A percentile compares a stretch with the other conserved stretches of the same genome.
Evolutionary conservation across 2,329 filamentous ascomycete species (phyloP).

Genomic region (Phialocephala subalpina): DNA sequence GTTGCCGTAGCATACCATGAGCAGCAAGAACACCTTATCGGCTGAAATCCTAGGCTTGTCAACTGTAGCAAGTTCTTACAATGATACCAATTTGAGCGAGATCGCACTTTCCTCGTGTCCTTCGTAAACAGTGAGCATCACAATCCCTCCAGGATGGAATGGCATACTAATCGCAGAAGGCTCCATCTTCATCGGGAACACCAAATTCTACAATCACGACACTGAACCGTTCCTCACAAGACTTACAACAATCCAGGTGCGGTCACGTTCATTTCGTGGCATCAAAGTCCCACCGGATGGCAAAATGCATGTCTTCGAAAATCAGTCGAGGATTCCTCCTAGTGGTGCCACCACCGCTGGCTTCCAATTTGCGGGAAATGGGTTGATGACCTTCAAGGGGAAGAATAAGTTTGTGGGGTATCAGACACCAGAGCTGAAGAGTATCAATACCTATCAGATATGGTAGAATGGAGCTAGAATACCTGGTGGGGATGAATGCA

Average conservation of each 20-base stretch:
- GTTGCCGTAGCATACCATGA: not conserved
- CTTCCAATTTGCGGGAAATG: not conserved
- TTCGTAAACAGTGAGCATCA: not conserved
- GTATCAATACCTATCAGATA: not conserved
- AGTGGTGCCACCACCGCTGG: not conserved
- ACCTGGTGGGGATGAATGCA: not conserved
- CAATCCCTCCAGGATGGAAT: not conserved
- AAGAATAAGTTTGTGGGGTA: conserved; percentile 56
- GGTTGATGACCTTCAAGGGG: conserved; percentile 50
- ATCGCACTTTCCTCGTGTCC: not conserved
- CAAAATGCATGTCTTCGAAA: not conserved
- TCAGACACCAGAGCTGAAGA: not conserved
- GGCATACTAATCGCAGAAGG: not conserved
- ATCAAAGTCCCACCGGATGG: not conserved
- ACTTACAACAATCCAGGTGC: not conserved
- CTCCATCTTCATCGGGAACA: not conserved
- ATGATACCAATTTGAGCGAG: not conserved
- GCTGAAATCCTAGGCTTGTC: not conserved
- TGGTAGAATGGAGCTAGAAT: not conserved
- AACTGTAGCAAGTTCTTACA: no score
- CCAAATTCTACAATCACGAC: not conserved
- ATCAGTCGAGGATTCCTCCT: not conserved
- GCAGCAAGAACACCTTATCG: not conserved
- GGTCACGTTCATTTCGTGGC: not conserved
- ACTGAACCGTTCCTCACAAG: not conserved